Evolutionary conservation across 495 filamentous ascomycete genomes (phyloP).

Genomic region (Penicillium dipodomyicola): DNA sequence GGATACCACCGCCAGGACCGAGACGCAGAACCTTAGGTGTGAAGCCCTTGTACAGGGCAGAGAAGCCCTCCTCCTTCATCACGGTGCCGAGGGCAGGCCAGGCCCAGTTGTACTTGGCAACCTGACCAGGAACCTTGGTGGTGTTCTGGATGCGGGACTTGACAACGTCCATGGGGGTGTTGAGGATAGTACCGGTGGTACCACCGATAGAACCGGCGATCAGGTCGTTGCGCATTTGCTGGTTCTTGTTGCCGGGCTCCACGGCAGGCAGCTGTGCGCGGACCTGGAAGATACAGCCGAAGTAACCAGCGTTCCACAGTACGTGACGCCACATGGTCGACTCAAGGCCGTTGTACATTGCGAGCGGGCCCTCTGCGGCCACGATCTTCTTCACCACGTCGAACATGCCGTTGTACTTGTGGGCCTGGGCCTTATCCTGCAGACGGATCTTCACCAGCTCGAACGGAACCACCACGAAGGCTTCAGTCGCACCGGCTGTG

Average conservation of each 20-base stretch:
- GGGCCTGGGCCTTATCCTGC: constrained; percentile 90
- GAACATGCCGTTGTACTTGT: constrained; percentile 90
- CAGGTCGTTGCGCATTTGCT: constrained; percentile 81
- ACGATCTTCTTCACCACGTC: constrained; percentile 87
- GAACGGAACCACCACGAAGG: constrained; percentile 93
- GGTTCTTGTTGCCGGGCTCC: constrained; percentile 65
- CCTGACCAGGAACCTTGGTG: constrained; percentile 69
- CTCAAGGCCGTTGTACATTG: constrained; percentile 95
- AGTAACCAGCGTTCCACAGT: constrained; percentile 97
- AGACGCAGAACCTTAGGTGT: constrained; percentile 88
- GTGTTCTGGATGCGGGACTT: constrained; percentile 97
- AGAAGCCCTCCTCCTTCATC: constrained; percentile 89
- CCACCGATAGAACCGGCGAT: constrained; percentile 84
- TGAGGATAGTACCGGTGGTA: constrained; percentile 87
- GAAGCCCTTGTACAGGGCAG: constrained; percentile 95
- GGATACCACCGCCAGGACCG: constrained; percentile 86
- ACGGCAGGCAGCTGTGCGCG: constrained; percentile 74
- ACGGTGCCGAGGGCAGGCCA: constrained; percentile 81
- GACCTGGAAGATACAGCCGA: constrained; percentile 97
- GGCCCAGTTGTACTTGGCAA: constrained; percentile 98
- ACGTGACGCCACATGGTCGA: constrained; percentile 96
- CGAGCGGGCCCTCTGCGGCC: constrained; percentile 75
- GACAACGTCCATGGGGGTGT: constrained; percentile 97
- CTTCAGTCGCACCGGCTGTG: constrained; percentile 90
- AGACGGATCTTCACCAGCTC: constrained; percentile 95